Conservation (phyloP, 1,284 basidiomycete species). For the Ustilago hordei region DNA sequence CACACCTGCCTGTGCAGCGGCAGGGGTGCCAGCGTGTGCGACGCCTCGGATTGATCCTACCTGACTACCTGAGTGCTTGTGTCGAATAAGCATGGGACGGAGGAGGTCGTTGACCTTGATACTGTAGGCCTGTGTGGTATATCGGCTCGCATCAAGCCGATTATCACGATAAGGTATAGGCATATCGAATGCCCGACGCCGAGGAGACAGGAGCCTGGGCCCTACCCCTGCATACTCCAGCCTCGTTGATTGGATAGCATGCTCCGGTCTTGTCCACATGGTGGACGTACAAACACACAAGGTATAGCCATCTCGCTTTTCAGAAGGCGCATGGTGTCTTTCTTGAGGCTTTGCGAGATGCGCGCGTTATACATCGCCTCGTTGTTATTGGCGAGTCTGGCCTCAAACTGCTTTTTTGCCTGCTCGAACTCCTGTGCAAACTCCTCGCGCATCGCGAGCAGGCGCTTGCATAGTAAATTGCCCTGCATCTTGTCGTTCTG, state of each 20-base stretch:
- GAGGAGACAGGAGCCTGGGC: too few relatives aligned
- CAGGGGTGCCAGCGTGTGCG: not conserved
- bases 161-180: not conserved
- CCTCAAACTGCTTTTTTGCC: not conserved
- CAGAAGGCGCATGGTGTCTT: slow-evolving; percentile 14
- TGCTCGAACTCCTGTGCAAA: not conserved
- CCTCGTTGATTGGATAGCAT: too few relatives aligned
- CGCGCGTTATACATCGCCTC: not conserved
- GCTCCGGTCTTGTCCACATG: too few relatives aligned
- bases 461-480: not conserved
- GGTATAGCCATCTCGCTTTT: too few relatives aligned
- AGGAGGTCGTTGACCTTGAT: slow-evolving; percentile 22
- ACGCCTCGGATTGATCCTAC: not conserved
- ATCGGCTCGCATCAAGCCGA: slow-evolving; percentile 9
- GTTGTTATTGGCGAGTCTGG: not conserved
- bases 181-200: too few relatives aligned
- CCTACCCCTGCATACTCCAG: too few relatives aligned
- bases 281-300: too few relatives aligned
- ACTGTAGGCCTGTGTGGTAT: not conserved
- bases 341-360: not conserved
- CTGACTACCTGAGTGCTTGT: slow-evolving; percentile 6
- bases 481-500: slow-evolving; percentile 11
- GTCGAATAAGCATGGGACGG: not conserved
- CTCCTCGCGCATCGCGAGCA: not conserved
- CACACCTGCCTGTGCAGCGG: not conserved